These are phyloP conservation scores for Eucalyptus albens DNA, from an alignment of 345 rosid genomes.

Conservation along the genomic window DNA sequence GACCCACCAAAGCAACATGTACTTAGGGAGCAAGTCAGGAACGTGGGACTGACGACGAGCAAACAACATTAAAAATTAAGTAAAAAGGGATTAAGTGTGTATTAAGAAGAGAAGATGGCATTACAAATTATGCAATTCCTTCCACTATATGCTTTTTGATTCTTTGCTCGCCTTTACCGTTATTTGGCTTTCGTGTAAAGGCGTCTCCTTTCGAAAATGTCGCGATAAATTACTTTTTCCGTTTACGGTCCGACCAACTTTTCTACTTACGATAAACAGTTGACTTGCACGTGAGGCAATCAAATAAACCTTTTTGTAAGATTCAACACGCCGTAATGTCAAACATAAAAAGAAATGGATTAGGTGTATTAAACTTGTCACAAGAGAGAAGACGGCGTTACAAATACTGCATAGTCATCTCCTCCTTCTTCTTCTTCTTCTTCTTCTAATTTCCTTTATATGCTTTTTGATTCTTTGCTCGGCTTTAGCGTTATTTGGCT, in stretches of 20 bases:
- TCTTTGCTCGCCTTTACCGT: background rate
- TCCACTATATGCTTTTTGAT: background rate
- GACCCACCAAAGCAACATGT: background rate
- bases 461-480: too few species aligned
- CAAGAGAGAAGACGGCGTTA: background rate
- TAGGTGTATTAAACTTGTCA: background rate
- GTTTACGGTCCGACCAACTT: background rate
- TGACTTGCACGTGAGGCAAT: background rate
- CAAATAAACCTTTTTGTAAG: too few species aligned
- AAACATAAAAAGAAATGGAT: too few species aligned
- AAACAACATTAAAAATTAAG: background rate
- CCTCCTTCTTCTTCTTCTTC: background rate
- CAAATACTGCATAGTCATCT: background rate
- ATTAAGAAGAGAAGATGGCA: background rate
- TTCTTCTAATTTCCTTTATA: background rate
- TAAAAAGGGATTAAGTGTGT: background rate
- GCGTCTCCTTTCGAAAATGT: background rate
- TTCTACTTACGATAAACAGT: rapidly evolving
- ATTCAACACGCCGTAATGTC: background rate
- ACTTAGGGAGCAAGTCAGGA: background rate
- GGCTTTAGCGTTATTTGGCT: too few species aligned
- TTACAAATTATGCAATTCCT: background rate
- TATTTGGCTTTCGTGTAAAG: background rate
- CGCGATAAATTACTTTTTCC: background rate
- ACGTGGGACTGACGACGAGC: background rate